These are phyloP conservation scores for Rhizophagus clarus DNA, from an alignment of 192 early-diverging fungal species.

Conservation along the genomic window DNA sequence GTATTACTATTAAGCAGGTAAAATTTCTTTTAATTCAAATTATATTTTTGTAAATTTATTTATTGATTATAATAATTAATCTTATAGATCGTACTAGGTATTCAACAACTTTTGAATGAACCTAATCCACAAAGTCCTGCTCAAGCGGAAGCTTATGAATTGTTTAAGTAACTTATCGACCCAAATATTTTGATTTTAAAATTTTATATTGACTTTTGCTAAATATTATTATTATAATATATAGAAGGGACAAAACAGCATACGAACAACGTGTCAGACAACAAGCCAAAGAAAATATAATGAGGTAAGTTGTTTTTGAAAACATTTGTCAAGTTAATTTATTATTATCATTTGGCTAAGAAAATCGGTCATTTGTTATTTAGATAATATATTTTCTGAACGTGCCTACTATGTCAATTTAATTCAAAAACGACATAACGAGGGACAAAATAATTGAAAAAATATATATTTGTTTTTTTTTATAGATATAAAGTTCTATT, in stretches of 20 bases:
- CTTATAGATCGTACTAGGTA: neutral
- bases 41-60: neutral
- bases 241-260: conserved; percentile 49
- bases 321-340: neutral
- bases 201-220: neutral
- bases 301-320: neutral
- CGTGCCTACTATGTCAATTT: too few species aligned
- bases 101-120: neutral
- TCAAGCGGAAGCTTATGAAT: conserved; percentile 43
- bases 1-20: conserved; percentile 94
- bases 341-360: neutral
- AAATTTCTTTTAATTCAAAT: neutral
- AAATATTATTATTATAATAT: neutral
- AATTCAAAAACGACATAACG: too few species aligned
- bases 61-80: neutral
- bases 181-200: neutral
- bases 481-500: too few species aligned
- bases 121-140: neutral
- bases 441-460: too few species aligned
- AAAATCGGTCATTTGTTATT: neutral
- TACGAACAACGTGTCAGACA: conserved; percentile 62
- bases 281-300: conserved; percentile 51
- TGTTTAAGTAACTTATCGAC: conserved; percentile 35
- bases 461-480: too few species aligned
- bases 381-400: too few species aligned